These are phyloP conservation scores for Byssothecium circinans DNA, from an alignment of 2,329 filamentous ascomycete genomes.

Conservation along the genomic window DNA sequence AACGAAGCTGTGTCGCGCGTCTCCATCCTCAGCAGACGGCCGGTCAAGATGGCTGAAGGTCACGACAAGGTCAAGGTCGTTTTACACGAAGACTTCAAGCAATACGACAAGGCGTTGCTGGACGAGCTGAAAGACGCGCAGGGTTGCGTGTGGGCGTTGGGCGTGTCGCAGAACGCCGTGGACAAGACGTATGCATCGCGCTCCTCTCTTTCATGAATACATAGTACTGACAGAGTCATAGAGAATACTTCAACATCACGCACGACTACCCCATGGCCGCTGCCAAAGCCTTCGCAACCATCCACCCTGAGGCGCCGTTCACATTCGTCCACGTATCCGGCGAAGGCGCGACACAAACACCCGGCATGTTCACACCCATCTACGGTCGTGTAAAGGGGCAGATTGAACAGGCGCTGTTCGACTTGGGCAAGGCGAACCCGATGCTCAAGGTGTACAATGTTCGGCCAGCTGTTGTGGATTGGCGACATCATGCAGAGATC, in stretches of 20 bases:
- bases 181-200: conserved; percentile 54
- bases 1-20: conserved; percentile 61
- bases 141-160: conserved; percentile 74
- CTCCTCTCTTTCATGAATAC: neutral
- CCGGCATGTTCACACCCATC: conserved; percentile 57
- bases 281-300: conserved; percentile 59
- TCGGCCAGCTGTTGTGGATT: conserved; percentile 64
- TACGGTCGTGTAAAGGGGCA: conserved; percentile 69
- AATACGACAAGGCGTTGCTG: conserved; percentile 62
- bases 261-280: conserved; percentile 66
- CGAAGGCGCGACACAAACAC: conserved; percentile 60
- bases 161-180: conserved; percentile 64
- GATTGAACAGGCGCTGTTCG: conserved; percentile 62
- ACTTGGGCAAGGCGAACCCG: conserved; percentile 50
- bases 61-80: conserved; percentile 67
- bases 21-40: conserved; percentile 67
- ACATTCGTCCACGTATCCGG: conserved; percentile 74
- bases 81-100: conserved; percentile 66
- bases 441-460: conserved; percentile 58
- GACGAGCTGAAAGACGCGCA: conserved; percentile 63
- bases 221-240: conserved; percentile 12
- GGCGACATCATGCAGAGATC: conserved; percentile 44
- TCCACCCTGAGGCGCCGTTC: conserved; percentile 57
- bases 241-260: conserved; percentile 69
- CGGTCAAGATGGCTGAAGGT: conserved; percentile 63